Percentiles rank a stretch among this genome's conserved stretches.
Evolutionary conservation across 1,284 basidiomycete genomes (phyloP).

Genomic region (Ustilago cynodontis): DNA sequence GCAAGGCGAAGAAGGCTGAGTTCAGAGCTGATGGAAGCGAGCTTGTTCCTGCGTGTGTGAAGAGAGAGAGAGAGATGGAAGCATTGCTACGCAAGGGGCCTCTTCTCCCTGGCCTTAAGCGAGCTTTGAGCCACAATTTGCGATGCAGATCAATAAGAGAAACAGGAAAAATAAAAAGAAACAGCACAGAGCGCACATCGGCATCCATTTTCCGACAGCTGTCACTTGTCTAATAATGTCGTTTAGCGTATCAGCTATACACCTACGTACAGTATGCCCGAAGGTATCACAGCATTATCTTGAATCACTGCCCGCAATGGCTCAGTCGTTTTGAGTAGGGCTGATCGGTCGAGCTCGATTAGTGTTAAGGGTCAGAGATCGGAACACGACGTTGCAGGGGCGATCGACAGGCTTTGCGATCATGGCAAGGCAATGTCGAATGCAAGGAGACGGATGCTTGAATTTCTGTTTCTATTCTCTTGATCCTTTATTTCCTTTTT

Average conservation of each 20-base stretch:
- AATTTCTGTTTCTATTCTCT: not conserved
- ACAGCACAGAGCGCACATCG: no score
- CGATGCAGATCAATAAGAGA: no score
- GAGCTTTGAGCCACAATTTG: not conserved
- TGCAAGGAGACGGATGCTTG: not conserved
- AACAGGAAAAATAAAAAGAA: no score
- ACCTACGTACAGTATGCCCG: not conserved
- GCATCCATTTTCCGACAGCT: not conserved
- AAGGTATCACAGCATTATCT: not conserved
- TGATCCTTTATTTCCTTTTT: no score
- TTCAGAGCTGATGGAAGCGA: not conserved
- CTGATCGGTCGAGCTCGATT: not conserved
- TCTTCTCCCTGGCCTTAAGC: not conserved
- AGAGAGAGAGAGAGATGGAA: not conserved
- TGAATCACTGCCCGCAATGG: not conserved
- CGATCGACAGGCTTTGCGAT: not conserved
- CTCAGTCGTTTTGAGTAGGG: no score
- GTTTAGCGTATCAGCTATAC: no score
- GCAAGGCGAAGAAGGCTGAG: slow-evolving; percentile 1
- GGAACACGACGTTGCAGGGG: not conserved
- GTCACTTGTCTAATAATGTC: not conserved
- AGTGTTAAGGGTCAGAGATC: no score
- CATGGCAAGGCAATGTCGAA: not conserved
- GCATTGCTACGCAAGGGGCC: slow-evolving; percentile 9
- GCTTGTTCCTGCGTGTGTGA: not conserved